Percentiles rank a stretch among this genome's conserved stretches.
Conservation (phyloP, 306 rosid species). For the Quercus robur region DNA sequence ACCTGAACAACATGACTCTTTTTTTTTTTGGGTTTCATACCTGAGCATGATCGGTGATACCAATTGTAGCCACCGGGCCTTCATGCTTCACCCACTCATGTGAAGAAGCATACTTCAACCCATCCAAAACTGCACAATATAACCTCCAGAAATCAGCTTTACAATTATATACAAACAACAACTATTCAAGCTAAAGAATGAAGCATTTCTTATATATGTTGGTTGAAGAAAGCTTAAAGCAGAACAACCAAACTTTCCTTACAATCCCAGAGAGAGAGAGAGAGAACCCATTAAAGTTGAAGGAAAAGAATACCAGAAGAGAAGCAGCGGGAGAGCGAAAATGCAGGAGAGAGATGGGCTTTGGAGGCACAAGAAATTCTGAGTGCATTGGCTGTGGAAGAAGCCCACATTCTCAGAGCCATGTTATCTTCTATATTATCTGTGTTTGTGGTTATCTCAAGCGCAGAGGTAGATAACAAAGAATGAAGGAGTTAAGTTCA, state of each 20-base stretch:
- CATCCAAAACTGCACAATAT: slow-evolving; percentile 71
- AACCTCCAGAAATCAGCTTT: neutral
- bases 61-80: slow-evolving; percentile 80
- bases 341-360: slow-evolving; percentile 53
- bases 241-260: neutral
- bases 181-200: neutral
- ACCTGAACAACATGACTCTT: slow-evolving; percentile 87
- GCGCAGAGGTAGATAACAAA: neutral
- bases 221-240: neutral
- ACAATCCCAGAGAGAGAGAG: neutral
- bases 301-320: slow-evolving; percentile 52
- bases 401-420: slow-evolving; percentile 98
- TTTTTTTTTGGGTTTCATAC: too few relatives aligned
- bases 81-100: slow-evolving; percentile 99
- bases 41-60: slow-evolving; percentile 93
- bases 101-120: slow-evolving; percentile 86
- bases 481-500: neutral
- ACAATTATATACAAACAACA: neutral
- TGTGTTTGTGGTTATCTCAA: slow-evolving; percentile 1
- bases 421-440: slow-evolving; percentile 18
- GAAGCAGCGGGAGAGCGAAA: slow-evolving; percentile 74
- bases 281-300: neutral
- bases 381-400: slow-evolving; percentile 90
- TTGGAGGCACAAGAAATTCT: slow-evolving; percentile 61
- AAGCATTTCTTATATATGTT: neutral